Evolutionary conservation across 2,329 filamentous ascomycete genomes (phyloP).

Genomic region (Venturia oleaginea): DNA sequence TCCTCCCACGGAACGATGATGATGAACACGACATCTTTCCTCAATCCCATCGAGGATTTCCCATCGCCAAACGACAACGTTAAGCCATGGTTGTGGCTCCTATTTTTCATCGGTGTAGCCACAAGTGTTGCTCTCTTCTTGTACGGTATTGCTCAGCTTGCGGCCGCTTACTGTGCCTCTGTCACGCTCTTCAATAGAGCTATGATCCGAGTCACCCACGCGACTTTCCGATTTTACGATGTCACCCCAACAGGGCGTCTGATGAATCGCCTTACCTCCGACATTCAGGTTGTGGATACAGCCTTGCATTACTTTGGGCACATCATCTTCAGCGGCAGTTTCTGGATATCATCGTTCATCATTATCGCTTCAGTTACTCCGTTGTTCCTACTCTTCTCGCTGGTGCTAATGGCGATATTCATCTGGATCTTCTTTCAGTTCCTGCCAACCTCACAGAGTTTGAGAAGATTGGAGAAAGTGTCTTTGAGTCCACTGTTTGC

Average conservation of each 20-base stretch:
- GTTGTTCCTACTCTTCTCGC: constrained; percentile 62
- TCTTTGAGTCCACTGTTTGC: constrained; percentile 82
- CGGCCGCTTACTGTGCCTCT: constrained; percentile 73
- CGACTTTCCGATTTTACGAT: constrained; percentile 86
- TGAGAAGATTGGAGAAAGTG: constrained; percentile 80
- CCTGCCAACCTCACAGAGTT: constrained; percentile 71
- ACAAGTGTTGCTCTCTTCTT: constrained; percentile 53
- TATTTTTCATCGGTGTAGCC: constrained; percentile 54
- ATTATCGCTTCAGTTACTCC: constrained; percentile 77
- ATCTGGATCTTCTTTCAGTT: constrained; percentile 67
- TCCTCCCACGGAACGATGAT: background rate
- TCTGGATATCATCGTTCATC: constrained; percentile 61
- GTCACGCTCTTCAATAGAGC: constrained; percentile 65
- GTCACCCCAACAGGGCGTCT: constrained; percentile 78
- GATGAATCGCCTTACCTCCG: constrained; percentile 86
- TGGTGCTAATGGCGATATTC: constrained; percentile 59
- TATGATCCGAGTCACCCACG: constrained; percentile 63
- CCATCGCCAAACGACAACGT: constrained; percentile 61
- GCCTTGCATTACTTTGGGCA: constrained; percentile 20
- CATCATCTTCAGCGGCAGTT: constrained; percentile 61
- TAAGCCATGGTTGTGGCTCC: constrained; percentile 63
- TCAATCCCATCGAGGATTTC: constrained; percentile 34
- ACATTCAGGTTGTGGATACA: constrained; percentile 73
- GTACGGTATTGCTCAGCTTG: constrained; percentile 31
- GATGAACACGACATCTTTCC: constrained; percentile 5